A percentile compares a stretch with the other conserved stretches of the same genome.
Evolutionary conservation across 2,329 filamentous ascomycete species (phyloP).

Genomic region (Sporothrix luriei): DNA sequence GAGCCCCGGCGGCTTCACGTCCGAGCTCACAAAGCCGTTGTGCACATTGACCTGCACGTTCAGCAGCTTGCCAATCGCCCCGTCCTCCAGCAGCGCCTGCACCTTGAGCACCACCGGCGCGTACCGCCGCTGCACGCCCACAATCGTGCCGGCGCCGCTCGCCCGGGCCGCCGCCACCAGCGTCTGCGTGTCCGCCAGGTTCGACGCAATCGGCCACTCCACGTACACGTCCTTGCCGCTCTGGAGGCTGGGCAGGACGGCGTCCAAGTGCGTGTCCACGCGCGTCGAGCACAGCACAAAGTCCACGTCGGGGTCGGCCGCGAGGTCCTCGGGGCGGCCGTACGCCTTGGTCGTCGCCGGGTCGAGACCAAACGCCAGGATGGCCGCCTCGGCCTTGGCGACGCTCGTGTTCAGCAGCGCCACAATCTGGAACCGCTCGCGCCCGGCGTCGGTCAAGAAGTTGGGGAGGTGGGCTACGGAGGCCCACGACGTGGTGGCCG

Average conservation of each 20-base stretch:
- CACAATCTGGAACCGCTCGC: conserved; percentile 51
- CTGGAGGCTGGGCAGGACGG: conserved; percentile 50
- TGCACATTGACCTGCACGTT: conserved; percentile 3
- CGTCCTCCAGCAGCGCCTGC: background rate
- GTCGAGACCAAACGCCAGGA: conserved; percentile 48
- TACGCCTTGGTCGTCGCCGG: conserved; percentile 37
- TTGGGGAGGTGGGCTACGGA: conserved; percentile 60
- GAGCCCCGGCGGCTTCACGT: conserved; percentile 43
- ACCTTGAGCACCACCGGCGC: conserved; percentile 5
- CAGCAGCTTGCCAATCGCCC: conserved; percentile 4
- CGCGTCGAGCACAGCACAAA: conserved; percentile 58
- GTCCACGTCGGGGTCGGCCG: conserved; percentile 54
- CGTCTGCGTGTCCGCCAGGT: conserved; percentile 46
- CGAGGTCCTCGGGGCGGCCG: conserved; percentile 49
- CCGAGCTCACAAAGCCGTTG: conserved; percentile 37
- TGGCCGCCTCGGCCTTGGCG: conserved; percentile 49
- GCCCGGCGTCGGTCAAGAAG: conserved; percentile 51
- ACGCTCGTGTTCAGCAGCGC: conserved; percentile 55
- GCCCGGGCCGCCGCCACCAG: conserved; percentile 38
- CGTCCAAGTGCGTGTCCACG: conserved; percentile 55
- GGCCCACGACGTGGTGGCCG: conserved; percentile 7
- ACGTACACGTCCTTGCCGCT: conserved; percentile 58
- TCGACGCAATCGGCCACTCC: conserved; percentile 61
- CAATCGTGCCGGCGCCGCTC: conserved; percentile 1
- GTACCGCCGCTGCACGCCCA: conserved; percentile 3